Evolutionary conservation across 1,284 basidiomycete genomes (phyloP), one percentile per base, ranked within the genome.

Genomic region (Golubevia pallescens): DNA sequence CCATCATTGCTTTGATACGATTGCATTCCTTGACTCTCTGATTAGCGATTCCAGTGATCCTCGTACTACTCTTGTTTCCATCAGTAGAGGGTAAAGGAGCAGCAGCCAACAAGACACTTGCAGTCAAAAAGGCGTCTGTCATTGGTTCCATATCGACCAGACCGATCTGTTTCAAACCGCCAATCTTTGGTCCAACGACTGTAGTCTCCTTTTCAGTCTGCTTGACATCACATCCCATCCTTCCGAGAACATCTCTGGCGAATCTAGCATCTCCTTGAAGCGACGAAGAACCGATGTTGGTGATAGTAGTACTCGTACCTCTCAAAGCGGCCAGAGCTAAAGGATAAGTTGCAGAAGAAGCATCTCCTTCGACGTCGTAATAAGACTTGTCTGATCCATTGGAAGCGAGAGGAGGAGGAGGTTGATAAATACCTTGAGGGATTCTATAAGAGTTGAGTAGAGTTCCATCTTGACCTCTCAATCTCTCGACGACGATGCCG

Each of bases 1-100:
- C 94, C 65, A 95, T 92, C 95, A 99, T 98, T 0, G 96, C 97
- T 74, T 90, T 89, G 84, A 99, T 98, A 24, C 96, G 90, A 84
- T 99, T 96, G 86, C 96, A 98, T 86, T 99, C 96, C 87, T 99
- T 98, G 66, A 99, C 97, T 32, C 95, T 89, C 88, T 99, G 97
- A 84, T 99, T 99, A 56, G 97, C 95, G 74, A 99, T 99, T 7
- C 96, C 96, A 61, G 93, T 87, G 74, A 99, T 98, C 63, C 93
- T 89, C 5, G 95, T 93, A 62, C 64, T 73, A 42, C 57, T 80
- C 65, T 60, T 86, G 76, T 71, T 85, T 73, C 59, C 85, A 69
- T 21, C 80, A 78, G 32, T 84, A 62, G 6, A 88, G 72, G 13
- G 88, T 62, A 68, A 68, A 42, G 67, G 60, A 19, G 88, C 58